Evolutionary conservation across 1,284 basidiomycete species (phyloP).

Genomic region (Neotropicomus parvogracilis): DNA sequence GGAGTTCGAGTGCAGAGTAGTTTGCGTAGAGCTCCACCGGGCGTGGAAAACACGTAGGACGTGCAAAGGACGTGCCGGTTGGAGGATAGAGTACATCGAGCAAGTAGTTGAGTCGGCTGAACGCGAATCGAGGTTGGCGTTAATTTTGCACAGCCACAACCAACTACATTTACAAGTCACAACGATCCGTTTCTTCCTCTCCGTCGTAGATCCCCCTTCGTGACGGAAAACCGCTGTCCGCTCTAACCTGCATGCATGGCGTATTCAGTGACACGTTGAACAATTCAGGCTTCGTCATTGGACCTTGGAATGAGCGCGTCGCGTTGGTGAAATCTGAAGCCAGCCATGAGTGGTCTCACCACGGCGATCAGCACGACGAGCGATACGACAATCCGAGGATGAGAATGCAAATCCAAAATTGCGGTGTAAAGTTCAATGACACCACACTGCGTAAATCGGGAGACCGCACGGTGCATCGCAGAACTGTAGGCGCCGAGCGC

Average conservation of each 20-base stretch:
- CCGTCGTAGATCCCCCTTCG: neutral
- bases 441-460: neutral
- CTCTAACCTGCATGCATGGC: neutral
- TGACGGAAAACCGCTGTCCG: neutral
- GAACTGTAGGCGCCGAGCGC: constrained; percentile 1
- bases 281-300: constrained; percentile 8
- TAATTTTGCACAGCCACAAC: constrained; percentile 26
- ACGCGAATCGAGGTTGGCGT: too few relatives aligned
- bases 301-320: constrained; percentile 9
- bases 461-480: too few relatives aligned
- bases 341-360: constrained; percentile 7
- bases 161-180: too few relatives aligned
- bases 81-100: constrained; percentile 26
- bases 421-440: neutral
- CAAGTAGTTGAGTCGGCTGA: neutral
- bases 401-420: constrained; percentile 10
- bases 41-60: constrained; percentile 11
- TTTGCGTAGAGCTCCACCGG: constrained; percentile 27
- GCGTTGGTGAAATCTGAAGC: constrained; percentile 15
- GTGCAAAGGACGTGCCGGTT: constrained; percentile 17
- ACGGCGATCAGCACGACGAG: constrained; percentile 8
- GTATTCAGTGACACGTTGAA: constrained; percentile 12
- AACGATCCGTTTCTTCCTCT: too few relatives aligned
- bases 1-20: neutral
- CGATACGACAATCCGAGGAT: constrained; percentile 12